phyloP scores from a whole-genome alignment of 78 protist genomes.

The Dictyostelium firmibasis region DNA sequence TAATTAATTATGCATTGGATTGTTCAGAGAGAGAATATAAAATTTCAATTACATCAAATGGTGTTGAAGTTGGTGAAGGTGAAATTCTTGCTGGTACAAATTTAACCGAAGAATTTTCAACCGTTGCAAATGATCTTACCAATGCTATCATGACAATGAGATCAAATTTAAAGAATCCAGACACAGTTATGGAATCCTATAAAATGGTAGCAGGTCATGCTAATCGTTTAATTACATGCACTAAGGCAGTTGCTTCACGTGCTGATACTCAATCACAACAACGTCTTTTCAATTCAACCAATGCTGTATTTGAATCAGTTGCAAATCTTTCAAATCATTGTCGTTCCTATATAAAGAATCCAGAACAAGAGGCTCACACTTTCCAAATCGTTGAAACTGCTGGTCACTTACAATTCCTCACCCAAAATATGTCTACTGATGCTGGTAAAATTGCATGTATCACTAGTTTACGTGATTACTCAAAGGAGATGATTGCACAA shows the following conservation, averaged over 20 bases:
- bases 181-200: slow-evolving; percentile 53
- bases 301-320: slow-evolving; percentile 69
- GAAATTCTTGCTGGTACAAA: slow-evolving; percentile 1
- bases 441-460: slow-evolving; percentile 67
- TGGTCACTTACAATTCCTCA: slow-evolving; percentile 61
- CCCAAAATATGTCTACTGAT: slow-evolving; percentile 70
- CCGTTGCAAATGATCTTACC: slow-evolving; percentile 54
- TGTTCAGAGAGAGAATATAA: slow-evolving; percentile 46
- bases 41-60: not conserved
- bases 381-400: slow-evolving; percentile 45
- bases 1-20: slow-evolving; percentile 43
- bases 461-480: slow-evolving; percentile 54
- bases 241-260: slow-evolving; percentile 71
- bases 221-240: slow-evolving; percentile 42
- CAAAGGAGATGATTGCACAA: slow-evolving; percentile 49
- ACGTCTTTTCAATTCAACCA: slow-evolving; percentile 37
- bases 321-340: slow-evolving; percentile 40
- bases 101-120: slow-evolving; percentile 50
- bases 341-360: not conserved
- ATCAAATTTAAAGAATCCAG: slow-evolving; percentile 67
- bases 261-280: slow-evolving; percentile 69
- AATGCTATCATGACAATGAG: slow-evolving; percentile 24
- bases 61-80: slow-evolving; percentile 25
- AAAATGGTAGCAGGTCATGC: slow-evolving; percentile 54
- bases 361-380: not conserved